These are phyloP conservation scores for Cryptococcus sp. DNA, from an alignment of 1,284 basidiomycete genomes.

Conservation along the genomic window DNA sequence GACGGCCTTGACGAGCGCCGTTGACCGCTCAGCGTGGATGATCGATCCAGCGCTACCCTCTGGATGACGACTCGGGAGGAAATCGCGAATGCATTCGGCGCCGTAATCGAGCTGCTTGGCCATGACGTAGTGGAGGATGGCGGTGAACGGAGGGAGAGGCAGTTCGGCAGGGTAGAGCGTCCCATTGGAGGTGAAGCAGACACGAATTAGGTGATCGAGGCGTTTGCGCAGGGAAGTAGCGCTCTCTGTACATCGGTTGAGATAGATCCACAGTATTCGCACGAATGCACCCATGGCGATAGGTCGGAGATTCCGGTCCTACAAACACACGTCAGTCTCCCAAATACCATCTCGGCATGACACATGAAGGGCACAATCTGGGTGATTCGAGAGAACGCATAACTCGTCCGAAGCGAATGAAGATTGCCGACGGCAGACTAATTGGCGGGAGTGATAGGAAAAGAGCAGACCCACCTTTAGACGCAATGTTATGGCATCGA, in stretches of 20 bases:
- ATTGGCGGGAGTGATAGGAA: neutral
- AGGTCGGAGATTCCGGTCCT: constrained; percentile 78
- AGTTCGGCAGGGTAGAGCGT: constrained; percentile 71
- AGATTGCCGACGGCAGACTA: too few relatives aligned
- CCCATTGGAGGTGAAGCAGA: constrained; percentile 74
- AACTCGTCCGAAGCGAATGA: too few relatives aligned
- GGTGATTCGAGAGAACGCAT: too few relatives aligned
- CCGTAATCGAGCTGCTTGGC: constrained; percentile 86
- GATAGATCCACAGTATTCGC: constrained; percentile 88
- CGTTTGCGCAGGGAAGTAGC: constrained; percentile 74
- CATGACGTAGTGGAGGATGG: constrained; percentile 79
- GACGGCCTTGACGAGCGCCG: constrained; percentile 75
- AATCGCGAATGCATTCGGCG: constrained; percentile 74
- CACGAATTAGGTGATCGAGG: constrained; percentile 73
- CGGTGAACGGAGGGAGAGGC: constrained; percentile 73
- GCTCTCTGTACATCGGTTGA: constrained; percentile 87
- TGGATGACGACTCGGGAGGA: constrained; percentile 67
- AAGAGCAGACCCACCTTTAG: constrained; percentile 65
- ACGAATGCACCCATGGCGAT: constrained; percentile 79
- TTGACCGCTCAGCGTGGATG: constrained; percentile 70
- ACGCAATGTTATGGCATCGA: constrained; percentile 71
- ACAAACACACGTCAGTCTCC: neutral
- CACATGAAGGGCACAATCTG: too few relatives aligned
- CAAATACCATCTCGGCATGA: neutral
- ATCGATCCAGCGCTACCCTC: constrained; percentile 52